Percentiles rank a stretch among this genome's conserved stretches.
These are phyloP conservation scores for Paspalum notatum DNA, from an alignment of 176 grass and related monocot genomes.

Conservation along the genomic window DNA sequence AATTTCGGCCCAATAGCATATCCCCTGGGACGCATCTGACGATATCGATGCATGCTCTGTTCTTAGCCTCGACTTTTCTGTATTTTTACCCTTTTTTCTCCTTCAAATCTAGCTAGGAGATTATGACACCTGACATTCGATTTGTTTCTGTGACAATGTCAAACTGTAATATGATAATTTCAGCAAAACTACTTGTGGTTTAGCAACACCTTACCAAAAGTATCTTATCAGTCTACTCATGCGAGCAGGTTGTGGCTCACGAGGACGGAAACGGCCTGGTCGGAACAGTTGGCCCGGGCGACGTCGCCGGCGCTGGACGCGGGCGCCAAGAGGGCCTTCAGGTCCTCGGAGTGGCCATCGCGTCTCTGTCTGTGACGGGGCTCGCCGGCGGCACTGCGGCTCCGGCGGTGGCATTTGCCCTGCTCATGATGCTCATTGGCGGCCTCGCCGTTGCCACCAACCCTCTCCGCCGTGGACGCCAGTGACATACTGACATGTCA, in stretches of 20 bases:
- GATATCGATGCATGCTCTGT: too few species aligned
- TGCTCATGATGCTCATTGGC: not conserved
- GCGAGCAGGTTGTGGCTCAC: not conserved
- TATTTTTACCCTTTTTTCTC: too few species aligned
- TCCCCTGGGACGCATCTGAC: too few species aligned
- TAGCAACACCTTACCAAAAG: too few species aligned
- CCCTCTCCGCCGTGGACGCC: not conserved
- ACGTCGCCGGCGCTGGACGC: not conserved
- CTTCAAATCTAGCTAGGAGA: too few species aligned
- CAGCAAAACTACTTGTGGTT: too few species aligned
- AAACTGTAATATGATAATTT: too few species aligned
- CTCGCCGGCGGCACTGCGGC: not conserved
- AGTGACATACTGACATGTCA: too few species aligned
- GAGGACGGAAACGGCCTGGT: not conserved
- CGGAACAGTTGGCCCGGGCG: not conserved
- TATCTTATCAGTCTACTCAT: not conserved
- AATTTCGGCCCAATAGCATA: too few species aligned
- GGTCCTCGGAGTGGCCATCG: not conserved
- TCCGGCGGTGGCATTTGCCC: not conserved
- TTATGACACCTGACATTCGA: too few species aligned
- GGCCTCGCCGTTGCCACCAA: not conserved
- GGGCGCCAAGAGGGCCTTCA: not conserved
- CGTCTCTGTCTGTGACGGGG: not conserved
- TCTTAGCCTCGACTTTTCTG: too few species aligned
- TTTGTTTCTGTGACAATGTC: too few species aligned